Evolutionary conservation across 225 moss, liverwort and hornwort species (phyloP).

Genomic region (Marchantia paleacea): DNA sequence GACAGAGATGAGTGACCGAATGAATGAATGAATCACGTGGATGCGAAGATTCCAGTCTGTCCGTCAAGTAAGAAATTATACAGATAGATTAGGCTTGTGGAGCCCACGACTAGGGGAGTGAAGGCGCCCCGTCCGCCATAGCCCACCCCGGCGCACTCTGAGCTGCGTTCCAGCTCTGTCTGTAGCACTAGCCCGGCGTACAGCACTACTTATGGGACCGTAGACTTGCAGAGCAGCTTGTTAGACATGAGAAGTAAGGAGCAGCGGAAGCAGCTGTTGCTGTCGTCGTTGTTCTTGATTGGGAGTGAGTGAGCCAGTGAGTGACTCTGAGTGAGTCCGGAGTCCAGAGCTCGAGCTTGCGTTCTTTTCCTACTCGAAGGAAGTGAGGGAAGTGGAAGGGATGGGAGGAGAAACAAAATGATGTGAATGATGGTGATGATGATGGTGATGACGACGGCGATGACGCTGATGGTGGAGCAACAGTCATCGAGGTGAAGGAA

Average conservation of each 20-base stretch:
- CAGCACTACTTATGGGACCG: neutral
- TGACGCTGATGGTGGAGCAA: neutral
- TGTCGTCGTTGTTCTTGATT: neutral
- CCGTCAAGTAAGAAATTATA: neutral
- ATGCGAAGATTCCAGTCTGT: neutral
- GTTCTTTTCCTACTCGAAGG: neutral
- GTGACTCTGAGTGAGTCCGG: neutral
- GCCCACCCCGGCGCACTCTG: neutral
- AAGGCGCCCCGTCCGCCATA: neutral
- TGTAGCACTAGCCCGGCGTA: neutral
- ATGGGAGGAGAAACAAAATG: neutral
- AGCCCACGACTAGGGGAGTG: neutral
- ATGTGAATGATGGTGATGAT: neutral
- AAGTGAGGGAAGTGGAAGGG: neutral
- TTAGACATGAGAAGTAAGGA: neutral
- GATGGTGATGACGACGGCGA: neutral
- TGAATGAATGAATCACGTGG: conserved; percentile 1
- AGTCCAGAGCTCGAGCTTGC: neutral
- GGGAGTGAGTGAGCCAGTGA: neutral
- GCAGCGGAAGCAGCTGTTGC: neutral
- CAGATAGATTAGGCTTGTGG: conserved; percentile 7
- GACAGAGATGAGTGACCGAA: too few species aligned
- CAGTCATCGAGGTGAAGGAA: neutral
- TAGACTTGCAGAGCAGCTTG: neutral
- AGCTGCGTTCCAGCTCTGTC: conserved; percentile 9